Base-by-base conservation (phyloP, 202 grass and related monocot genomes). In the Schoenoplectus tabernaemontani region DNA sequence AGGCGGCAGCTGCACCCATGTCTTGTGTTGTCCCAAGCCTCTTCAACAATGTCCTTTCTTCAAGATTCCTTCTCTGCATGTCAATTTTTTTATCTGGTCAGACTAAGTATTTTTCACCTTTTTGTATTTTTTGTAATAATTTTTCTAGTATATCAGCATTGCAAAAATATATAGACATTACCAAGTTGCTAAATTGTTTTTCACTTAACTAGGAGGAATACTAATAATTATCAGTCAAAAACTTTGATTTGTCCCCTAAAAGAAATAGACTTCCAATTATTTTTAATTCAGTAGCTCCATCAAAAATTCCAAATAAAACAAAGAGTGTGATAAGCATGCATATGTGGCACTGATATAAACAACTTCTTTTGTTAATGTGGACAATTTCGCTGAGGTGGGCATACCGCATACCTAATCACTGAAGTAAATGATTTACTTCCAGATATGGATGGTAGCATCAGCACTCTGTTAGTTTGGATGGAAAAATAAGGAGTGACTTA, bases 21-120 rank as follows among this genome's bases (percentile, higher is more conserved):
- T 98, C 91, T 53, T 86, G 81, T 20, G 93, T 91, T 5, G 84
- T 78, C 28, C 95, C 95, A 64, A 98, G 82, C 81, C 91, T 90
- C 69, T 95, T 98, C 23, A 98, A 82, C 9, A 64, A 76, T 42
- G 23, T 87, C n/a, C 73, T 83, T 0, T 87, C 86, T 4, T 65
- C 79, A 2, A 98, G 57, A 28, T 91, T 78, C 39, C 90, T 98
- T 60, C 57, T 90, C 89, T 98, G 89, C 78, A 83, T 7, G 33
- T 11, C 5, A 65, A 64, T 10, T 48, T n/a, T 33, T 12, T 13
- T 9, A 32, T 46, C 43, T 65, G 39, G 41, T 44, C 41, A 80
- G 10, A 9, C 65, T 10, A 63, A 51, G 5, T 4, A 17, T 28
- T 9, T 51, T 48, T 72, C 16, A 11, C 26, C 4, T 2, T 65